Conservation (phyloP, 352 stramenopile species). For the Pythium brachiatum region DNA sequence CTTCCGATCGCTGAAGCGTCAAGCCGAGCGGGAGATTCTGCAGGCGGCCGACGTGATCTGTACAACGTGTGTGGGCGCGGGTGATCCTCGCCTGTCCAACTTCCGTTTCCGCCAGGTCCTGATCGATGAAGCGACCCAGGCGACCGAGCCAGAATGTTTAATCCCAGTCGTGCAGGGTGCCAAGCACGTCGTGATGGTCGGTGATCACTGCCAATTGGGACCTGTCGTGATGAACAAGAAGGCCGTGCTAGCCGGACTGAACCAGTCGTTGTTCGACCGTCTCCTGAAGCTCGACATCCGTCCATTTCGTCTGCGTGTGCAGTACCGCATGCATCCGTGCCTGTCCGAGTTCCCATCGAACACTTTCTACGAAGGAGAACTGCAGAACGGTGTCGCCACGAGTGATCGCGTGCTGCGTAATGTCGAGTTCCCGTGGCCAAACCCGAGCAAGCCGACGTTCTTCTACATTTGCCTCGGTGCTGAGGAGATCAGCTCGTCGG, state of each 20-base stretch:
- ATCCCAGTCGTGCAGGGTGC: conserved; percentile 98
- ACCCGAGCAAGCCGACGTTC: conserved; percentile 96
- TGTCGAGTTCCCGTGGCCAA: conserved; percentile 97
- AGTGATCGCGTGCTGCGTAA: conserved; percentile 87
- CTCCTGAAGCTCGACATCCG: conserved; percentile 94
- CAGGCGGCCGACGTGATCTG: conserved; percentile 99
- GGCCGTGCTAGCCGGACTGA: conserved; percentile 95
- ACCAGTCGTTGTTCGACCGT: conserved; percentile 98
- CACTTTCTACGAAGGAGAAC: conserved; percentile 99
- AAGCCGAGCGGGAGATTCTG: conserved; percentile 96
- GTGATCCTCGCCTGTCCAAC: conserved; percentile 96
- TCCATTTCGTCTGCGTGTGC: conserved; percentile 96
- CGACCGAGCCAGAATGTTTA: conserved; percentile 98
- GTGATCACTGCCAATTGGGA: conserved; percentile 97
- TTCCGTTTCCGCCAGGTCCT: conserved; percentile 98
- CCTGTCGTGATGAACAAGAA: conserved; percentile 99
- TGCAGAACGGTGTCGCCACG: conserved; percentile 98
- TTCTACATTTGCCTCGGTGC: conserved; percentile 97
- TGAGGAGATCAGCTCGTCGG: conserved; percentile 97
- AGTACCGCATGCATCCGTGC: conserved; percentile 99
- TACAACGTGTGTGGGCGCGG: conserved; percentile 97
- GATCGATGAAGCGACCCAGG: conserved; percentile 99
- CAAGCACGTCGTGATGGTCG: conserved; percentile 99
- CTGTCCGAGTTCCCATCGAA: conserved; percentile 99
- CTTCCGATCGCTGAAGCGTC: conserved; percentile 91